A percentile compares a stretch with the other conserved stretches of the same genome.
These are phyloP conservation scores for Globisporangium splendens DNA, from an alignment of 352 stramenopile genomes.

Conservation along the genomic window DNA sequence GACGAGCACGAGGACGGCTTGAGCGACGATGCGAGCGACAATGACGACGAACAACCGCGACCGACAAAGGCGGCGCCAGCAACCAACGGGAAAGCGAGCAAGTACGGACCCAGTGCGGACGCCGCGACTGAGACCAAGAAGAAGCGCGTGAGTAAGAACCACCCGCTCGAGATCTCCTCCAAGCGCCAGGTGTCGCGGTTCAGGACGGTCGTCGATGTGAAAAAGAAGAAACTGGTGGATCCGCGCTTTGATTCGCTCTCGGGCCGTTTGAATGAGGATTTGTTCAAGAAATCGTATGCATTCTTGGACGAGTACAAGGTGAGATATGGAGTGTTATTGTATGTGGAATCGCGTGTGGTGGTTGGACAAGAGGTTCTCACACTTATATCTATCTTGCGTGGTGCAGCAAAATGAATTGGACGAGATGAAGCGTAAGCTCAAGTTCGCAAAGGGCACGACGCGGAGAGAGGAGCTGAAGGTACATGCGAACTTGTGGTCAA, in stretches of 20 bases:
- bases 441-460: slow-evolving; percentile 56
- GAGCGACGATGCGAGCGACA: neutral
- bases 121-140: slow-evolving; percentile 17
- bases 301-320: slow-evolving; percentile 90
- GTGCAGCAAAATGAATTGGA: slow-evolving; percentile 71
- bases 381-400: neutral
- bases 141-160: slow-evolving; percentile 79
- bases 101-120: slow-evolving; percentile 12
- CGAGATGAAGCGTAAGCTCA: slow-evolving; percentile 80
- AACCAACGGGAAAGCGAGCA: slow-evolving; percentile 15
- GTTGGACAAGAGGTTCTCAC: neutral
- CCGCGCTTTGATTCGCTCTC: slow-evolving; percentile 85
- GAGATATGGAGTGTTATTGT: neutral
- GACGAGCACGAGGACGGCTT: too few species aligned
- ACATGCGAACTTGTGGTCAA: neutral
- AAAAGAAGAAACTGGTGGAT: slow-evolving; percentile 69
- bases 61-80: slow-evolving; percentile 12
- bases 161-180: slow-evolving; percentile 79
- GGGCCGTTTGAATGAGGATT: slow-evolving; percentile 85
- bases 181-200: slow-evolving; percentile 80
- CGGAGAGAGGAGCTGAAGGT: slow-evolving; percentile 83
- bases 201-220: slow-evolving; percentile 80
- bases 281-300: slow-evolving; percentile 85
- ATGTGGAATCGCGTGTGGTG: too few species aligned
- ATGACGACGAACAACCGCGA: slow-evolving; percentile 8